Evolutionary conservation across 2,329 filamentous ascomycete genomes (phyloP), one percentile per base, ranked within the genome.

Genomic region (Septoria petroselini): DNA sequence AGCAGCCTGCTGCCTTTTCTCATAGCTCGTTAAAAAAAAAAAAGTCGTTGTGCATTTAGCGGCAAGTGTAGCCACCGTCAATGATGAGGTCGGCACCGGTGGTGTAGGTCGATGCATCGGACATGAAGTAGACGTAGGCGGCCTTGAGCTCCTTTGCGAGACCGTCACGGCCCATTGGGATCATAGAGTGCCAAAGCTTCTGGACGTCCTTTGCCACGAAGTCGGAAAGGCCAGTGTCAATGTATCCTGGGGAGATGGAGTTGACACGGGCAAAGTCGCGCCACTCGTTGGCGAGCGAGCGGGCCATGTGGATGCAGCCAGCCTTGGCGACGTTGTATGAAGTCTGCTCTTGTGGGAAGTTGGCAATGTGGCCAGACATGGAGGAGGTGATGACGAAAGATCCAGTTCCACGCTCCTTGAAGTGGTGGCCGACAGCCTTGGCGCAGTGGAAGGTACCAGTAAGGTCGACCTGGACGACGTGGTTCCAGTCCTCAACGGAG

Each of bases 371-470:
- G 58, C 86, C 88, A 41, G 85, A 88, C 86, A 91, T 85, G 60
- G 76, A 80, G n/a, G 82, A 76, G 31, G 83, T 86, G 67, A 84
- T 81, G 69, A 86, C 74, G 66, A 85, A 78, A 54, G 76, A 80
- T 41, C 83, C 83, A 8, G 73, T 82, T 60, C 80, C 79, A 54
- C 79, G 77, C 71, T 83, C 72, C 70, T 82, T 82, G 77, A 84
- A 85, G 71, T 93, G 85, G 48, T 84, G 79, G 27, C 90, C 91
- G n/a, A 88, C 87, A 15, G 88, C 88, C 74, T 91, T 88, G 19
- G 89, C 88, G 56, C 88, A 94, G 79, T 91, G 82, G 71, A 89
- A 88, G 21, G 79, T 83, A 9, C 90, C 91, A n/a, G 83, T 93
- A 60, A 95, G 77, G 70, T 96, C 94, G 64, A 91, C 84, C 62